Evolutionary conservation across 805 yeast genomes (phyloP), one percentile per base, ranked within the genome.

Genomic region (Starmera caribaea): DNA sequence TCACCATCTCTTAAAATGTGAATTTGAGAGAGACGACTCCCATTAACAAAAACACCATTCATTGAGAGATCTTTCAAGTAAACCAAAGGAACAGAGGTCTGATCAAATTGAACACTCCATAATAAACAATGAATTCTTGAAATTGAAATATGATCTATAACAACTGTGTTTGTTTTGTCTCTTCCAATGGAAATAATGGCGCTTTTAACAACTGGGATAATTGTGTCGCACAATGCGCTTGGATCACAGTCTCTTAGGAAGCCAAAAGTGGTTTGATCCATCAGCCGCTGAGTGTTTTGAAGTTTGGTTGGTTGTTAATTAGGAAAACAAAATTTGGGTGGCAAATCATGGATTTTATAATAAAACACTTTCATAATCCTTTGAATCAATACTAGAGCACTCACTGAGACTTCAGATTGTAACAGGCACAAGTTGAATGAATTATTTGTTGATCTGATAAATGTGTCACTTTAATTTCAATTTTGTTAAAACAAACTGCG

Each of bases 41-140:
- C 66, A 46, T 75, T 73, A 2, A 76, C 48, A 32, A 45, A 58
- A 1, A 72, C 66, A 3, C 81, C 81, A 57, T 77, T 77, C 17
- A 67, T 50, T 1, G 81, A 74, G 2, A 46, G 38, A 45, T 75
- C 81, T 40, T 67, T 68, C 10, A 76, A 45, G 46, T 76, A 77
- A 14, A 69, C 62, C 43, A 74, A 44, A 0, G 77, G 74, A 1
- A 63, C 49, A 7, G 69, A 63, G 5, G 59, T 57, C 0, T 65
- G 65, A 49, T 76, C 81, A 50, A 77, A 77, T 33, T 68, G 59
- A 4, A 69, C 58, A 0, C 61, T 55, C 78, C 78, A 73, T 5
- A 73, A 45, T 8, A 57, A 45, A 39, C 74, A 75, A 47, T 77
- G 83, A 0, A 58, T 40, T 2, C 62, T 47, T 1, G 81, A 74